Evolutionary conservation across 192 early-diverging fungal genomes (phyloP).

Genomic region (Coemansia sp.): DNA sequence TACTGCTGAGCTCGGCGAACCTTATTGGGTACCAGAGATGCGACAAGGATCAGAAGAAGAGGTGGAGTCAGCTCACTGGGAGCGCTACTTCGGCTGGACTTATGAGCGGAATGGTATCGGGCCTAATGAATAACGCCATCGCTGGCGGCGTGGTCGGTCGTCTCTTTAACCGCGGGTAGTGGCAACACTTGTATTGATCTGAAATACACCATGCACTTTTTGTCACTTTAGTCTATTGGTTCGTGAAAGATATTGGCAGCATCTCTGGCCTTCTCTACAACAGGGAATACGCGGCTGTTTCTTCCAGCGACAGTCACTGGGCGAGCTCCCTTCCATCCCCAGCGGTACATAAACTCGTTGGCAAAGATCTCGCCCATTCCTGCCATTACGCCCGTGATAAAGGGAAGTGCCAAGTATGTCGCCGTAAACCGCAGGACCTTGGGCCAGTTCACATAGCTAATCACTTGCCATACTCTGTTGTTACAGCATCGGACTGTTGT

Average conservation of each 20-base stretch:
- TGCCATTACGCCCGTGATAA: slow-evolving; percentile 54
- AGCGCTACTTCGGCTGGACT: slow-evolving; percentile 29
- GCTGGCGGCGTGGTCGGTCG: slow-evolving; percentile 37
- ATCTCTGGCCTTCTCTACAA: neutral
- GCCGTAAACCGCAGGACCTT: slow-evolving; percentile 25
- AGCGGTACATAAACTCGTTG: slow-evolving; percentile 70
- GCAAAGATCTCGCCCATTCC: slow-evolving; percentile 83
- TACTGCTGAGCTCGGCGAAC: slow-evolving; percentile 86
- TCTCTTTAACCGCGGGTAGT: slow-evolving; percentile 45
- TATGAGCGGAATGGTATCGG: slow-evolving; percentile 53
- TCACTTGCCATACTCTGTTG: neutral
- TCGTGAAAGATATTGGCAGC: neutral
- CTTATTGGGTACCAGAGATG: slow-evolving; percentile 94
- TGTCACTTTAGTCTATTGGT: neutral
- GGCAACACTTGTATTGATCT: neutral
- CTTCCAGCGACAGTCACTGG: slow-evolving; percentile 35
- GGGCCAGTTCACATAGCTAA: slow-evolving; percentile 12
- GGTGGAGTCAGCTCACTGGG: slow-evolving; percentile 67
- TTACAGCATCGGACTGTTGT: neutral
- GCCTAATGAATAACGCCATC: slow-evolving; percentile 51
- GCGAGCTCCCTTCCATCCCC: slow-evolving; percentile 65
- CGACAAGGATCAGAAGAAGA: slow-evolving; percentile 85
- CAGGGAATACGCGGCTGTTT: slow-evolving; percentile 29
- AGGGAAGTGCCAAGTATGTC: slow-evolving; percentile 49
- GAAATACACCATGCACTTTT: neutral